Base-by-base conservation (phyloP, 192 early-diverging fungal genomes). In the Coemansia nantahalensis region DNA sequence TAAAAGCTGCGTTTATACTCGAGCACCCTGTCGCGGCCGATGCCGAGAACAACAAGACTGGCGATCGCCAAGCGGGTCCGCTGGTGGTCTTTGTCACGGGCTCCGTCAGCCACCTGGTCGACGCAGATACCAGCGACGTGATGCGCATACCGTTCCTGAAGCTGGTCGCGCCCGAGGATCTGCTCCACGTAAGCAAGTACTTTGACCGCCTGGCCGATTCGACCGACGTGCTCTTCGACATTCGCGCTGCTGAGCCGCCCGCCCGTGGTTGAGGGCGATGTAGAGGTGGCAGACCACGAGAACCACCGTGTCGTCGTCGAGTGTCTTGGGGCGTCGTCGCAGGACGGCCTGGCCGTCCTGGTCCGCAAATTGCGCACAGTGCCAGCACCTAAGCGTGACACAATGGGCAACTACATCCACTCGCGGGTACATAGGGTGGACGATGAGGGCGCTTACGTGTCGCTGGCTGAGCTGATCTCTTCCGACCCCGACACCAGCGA, bases 311-410 rank as follows among this genome's bases (percentile, higher is more conserved):
- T n/a, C n/a, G n/a, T n/a, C n/a, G n/a, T n/a, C n/a, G n/a, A n/a
- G n/a, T n/a, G n/a, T n/a, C n/a, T 70, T 21, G 67, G 67, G 3
- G 59, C 55, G 2, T 56, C 51, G 14, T 59, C 58, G 41, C 59
- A 70, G 36, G 67, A 70, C 34, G 67, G 67, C 30, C 42, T 70
- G 23, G 56, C 48, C 15, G 46, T 70, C 26, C 56, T 70, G 33
- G 13, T 70, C 17, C 45, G 67, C 21, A 54, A 50, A 16, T 31
- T 70, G 26, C 17, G 60, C 5, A 24, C 32, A 3, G 19, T 26
- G 45, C 32, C 52, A 3, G 44, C 67, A 33, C 59, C 67, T 4
- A 39, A 34, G 19, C 26, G 30, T 10, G 39, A 62, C 32, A 36
- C 28, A 6, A 9, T 54, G 40, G n/a, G n/a, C n/a, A n/a, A n/a